Base-by-base conservation (phyloP, 441 rosid species). In the Euphorbia schlechtendalii region DNA sequence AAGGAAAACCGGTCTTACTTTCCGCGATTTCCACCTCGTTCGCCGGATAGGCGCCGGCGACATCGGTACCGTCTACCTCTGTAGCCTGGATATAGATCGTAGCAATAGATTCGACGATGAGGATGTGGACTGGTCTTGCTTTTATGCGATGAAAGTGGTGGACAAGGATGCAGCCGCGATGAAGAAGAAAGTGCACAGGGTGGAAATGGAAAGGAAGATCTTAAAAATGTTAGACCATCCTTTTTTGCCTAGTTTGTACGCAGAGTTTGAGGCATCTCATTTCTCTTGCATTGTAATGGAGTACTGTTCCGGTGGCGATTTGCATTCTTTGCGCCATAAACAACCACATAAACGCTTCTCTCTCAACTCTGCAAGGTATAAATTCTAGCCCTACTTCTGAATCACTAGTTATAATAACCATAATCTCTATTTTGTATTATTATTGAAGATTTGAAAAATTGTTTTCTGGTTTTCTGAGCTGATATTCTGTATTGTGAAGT, bases 11-110 rank as follows among this genome's bases (percentile, higher is more conserved):
- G 80, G 56, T 18, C 88, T 85, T 17, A 75, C 87, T 2, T 80
- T 90, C 77, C 81, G 90, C 14, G 96, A 93, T 78, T 90, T 93
- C 69, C 76, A 74, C 3, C 89, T 88, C 61, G 69, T 81, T 71
- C 89, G 95, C 49, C 83, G 83, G 30, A 75, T 93, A 59, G 99
- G 99, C 7, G 74, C 92, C n/a, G 99, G 99, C 48, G 97, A 93
- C 24, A 87, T 90, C 65, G 99, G 99, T 0, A 88, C 95, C 0
- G 99, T 93, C 0, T 90, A 83, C 72, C 80, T 93, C 46, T 93
- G 99, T 71, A 81, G 79, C 5, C 86, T 93, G 14, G 74, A 75
- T 51, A 54, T 53, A 58, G 51, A 36, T 14, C 65, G 41, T 49
- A 41, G 2, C 4, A 18, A 12, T 2, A 49, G 18, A 5, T 21